Base-by-base conservation (phyloP, 495 filamentous ascomycete genomes). In the Daldinia vernicosa region DNA sequence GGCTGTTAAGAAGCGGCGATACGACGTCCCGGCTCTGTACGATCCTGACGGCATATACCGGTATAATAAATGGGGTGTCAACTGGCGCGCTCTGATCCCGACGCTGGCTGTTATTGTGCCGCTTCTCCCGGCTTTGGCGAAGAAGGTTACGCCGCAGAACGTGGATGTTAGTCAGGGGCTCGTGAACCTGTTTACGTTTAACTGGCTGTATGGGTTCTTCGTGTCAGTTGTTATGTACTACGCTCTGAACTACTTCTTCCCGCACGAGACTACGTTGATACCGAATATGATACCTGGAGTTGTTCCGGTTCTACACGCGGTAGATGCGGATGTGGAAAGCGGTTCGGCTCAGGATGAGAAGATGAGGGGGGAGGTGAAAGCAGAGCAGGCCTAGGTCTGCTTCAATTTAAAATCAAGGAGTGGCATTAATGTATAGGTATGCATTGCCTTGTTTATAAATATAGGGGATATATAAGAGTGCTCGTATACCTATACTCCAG, bases 11-110 rank as follows among this genome's bases (percentile, higher is more conserved):
- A 72, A 71, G 45, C 74, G 79, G 19, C 78, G 81, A 19, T 75
- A 83, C 58, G 80, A 85, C 57, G 80, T 87, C 2, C 82, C 82
- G 2, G 75, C 71, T 27, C 69, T 81, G 19, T 82, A 83, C 60
- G 75, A 77, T 26, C 69, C 76, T 0, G 71, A 75, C 19, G 79
- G 80, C 26, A 76, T 81, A 11, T 84, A 79, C 26, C 14, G 51
- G 35, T 76, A 76, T n/a, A 40, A 76, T n/a, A 40, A 12, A 15
- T 67, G 53, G 17, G 82, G 82, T 2, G 70, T 70, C 3, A 84
- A 84, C 56, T 83, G 80, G 80, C 77, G 82, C 17, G 81, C 81
- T 4, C 76, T 76, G 19, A 70, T 78, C 4, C 72, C 80, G 5
- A 80, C 80, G 60, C 54, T 81, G 8, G 69, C 80, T 8, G 75